A percentile compares a stretch with the other conserved stretches of the same genome.
Evolutionary conservation across 768 basidiomycete genomes (phyloP).

Genomic region (Rubroboletus satanas): DNA sequence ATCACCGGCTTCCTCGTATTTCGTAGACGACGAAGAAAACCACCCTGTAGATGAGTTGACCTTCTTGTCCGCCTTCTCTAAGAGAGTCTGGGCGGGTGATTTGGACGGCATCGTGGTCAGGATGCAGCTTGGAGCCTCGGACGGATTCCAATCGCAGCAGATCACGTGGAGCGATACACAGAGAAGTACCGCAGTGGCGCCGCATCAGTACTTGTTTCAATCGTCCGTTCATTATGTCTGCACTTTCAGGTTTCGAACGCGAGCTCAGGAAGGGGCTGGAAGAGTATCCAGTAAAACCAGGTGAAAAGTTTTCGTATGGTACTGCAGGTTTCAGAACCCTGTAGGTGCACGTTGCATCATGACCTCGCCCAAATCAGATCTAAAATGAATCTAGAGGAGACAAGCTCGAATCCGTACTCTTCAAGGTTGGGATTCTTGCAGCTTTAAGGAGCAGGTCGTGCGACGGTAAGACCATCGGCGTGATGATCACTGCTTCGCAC

Average conservation of each 20-base stretch:
- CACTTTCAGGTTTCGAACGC: constrained; percentile 35
- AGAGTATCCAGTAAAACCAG: constrained; percentile 67
- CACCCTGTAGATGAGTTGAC: constrained; percentile 77
- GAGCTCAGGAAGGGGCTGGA: constrained; percentile 49
- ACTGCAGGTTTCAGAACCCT: constrained; percentile 92
- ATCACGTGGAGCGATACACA: constrained; percentile 15
- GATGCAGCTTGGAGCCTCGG: neutral
- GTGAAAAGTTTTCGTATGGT: constrained; percentile 78
- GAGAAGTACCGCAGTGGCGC: neutral
- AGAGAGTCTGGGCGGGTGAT: constrained; percentile 68
- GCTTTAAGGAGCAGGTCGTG: constrained; percentile 86
- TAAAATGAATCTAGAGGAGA: constrained; percentile 45
- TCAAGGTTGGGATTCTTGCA: constrained; percentile 88
- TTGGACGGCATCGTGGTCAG: constrained; percentile 58
- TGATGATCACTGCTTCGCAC: constrained; percentile 99
- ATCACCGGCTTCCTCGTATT: constrained; percentile 95
- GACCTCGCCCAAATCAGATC: constrained; percentile 5
- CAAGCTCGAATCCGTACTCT: constrained; percentile 85
- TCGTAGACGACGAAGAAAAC: constrained; percentile 81
- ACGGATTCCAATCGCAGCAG: neutral
- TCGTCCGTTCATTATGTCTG: constrained; percentile 27
- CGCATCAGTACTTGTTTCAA: neutral
- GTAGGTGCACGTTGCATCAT: constrained; percentile 45
- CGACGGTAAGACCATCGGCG: constrained; percentile 89
- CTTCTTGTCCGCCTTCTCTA: constrained; percentile 94